Base-by-base conservation (phyloP, 2,329 filamentous ascomycete species). In the Arachnomyces sp. region DNA sequence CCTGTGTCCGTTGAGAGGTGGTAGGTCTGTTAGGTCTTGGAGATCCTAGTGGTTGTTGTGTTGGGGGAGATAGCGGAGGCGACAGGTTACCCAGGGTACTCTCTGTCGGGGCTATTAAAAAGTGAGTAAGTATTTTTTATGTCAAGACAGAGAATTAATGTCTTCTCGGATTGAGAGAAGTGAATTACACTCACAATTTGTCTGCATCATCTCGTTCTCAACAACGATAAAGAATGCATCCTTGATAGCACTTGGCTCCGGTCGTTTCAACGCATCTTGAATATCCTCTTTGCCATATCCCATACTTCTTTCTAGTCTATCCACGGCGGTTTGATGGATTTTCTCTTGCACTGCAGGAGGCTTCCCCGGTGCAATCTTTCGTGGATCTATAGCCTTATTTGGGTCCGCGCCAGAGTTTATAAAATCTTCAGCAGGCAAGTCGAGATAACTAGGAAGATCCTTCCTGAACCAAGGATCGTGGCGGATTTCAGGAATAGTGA, bases 141-240 rank as follows among this genome's bases (percentile, higher is more conserved):
- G 43, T 35, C 28, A 13, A 17, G 34, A 15, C n/a, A 15, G 29
- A 9, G 16, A 13, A 32, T 15, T 4, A 16, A 13, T n/a, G 32
- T 9, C 14, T n/a, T n/a, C 11, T 38, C 31, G 13, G 18, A 18
- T 28, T 13, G n/a, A 38, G 8, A 28, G 30, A 12, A 39, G 34
- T 7, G 12, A 28, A 34, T 21, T 9, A 32, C 14, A 79, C 86
- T 78, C 72, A 93, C 86, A 88, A 61, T 88, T 94, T 40, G 82
- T 82, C 61, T 89, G 85, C 89, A 96, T 96, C 60, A 96, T 77
- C 62, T 95, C 92, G 60, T 96, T 96, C 65, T 98, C 92, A 39
- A 90, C 80, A 17, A 98, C 87, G 61, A 98, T 98, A 66, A 95
- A 82, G 67, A 96, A 98, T 1, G 92, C 92, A 65, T 98, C 92